Base-by-base conservation (phyloP, 2,329 filamentous ascomycete species). In the Coniochaeta pulveracea region DNA sequence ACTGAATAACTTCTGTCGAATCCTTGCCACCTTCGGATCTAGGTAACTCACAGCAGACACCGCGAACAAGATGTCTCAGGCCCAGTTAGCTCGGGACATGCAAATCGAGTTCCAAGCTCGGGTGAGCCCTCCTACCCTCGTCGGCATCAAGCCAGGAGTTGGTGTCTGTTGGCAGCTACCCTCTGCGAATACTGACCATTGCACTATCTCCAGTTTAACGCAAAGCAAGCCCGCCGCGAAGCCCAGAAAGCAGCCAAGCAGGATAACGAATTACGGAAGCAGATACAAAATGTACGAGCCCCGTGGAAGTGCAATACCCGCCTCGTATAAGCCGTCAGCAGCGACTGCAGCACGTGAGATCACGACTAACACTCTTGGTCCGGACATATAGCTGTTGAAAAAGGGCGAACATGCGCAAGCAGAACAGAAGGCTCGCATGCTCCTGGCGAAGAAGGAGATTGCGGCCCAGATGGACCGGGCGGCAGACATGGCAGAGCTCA, bases 391-490 rank as follows among this genome's bases (percentile, higher is more conserved):
- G 47, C 64, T 76, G 26, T 62, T 76, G 42, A 74, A 74, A 48
- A 74, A 72, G 47, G 72, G 72, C 52, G 70, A 76, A 47, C 74
- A 68, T n/a, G 64, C 66, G 41, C 72, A 75, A 54, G 72, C 72
- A 23, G 72, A 73, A 37, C 70, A 75, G 42, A 76, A 76, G 54
- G 71, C 72, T 38, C 73, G 74, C 57, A 66, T 76, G 57, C 62
- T 76, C 27, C 62, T 76, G 16, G 69, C 66, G 27, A 75, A 74
- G 52, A 69, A 76, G 56, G 70, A 71, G 2, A 64, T 76, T 36
- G 72, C 72, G 9, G 62, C 69, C 47, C 71, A 76, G 56, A 74
- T 76, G 68, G 72, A 76, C 53, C 68, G 72, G 54, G 71, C 73
- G 50, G 72, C 72, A 52, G 71, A 76, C 55, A 73, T 75, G 69